Conservation (phyloP, 306 rosid species). For the Vigna mungo region DNA sequence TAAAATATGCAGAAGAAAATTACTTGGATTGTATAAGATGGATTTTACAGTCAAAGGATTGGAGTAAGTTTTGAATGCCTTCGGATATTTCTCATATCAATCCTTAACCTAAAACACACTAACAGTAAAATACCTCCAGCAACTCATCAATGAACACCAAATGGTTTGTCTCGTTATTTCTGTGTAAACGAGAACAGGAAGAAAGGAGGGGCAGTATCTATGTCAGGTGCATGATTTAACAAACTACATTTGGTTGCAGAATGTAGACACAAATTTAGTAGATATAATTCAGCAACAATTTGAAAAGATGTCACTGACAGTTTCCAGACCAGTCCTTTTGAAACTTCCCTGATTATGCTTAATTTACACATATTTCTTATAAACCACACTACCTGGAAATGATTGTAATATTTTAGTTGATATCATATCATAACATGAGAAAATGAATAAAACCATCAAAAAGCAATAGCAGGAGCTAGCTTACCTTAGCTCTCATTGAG, state of each 20-base stretch:
- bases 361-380: not conserved
- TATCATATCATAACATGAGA: constrained; percentile 1
- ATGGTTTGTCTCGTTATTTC: not conserved
- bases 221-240: not conserved
- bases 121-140: not conserved
- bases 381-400: not conserved
- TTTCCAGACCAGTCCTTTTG: not conserved
- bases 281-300: not conserved
- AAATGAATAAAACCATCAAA: constrained; percentile 3
- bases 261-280: not conserved
- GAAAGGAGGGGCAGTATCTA: not conserved
- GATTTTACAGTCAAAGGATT: not conserved
- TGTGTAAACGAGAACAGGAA: not conserved
- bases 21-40: not conserved
- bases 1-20: not conserved
- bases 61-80: not conserved
- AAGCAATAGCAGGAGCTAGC: constrained; percentile 25
- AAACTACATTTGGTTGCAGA: not conserved
- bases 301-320: not conserved
- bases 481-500: constrained; percentile 82
- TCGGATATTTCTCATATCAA: not conserved
- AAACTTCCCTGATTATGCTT: not conserved
- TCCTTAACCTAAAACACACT: not conserved
- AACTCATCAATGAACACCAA: not conserved
- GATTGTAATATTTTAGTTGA: not conserved